phyloP scores from a whole-genome alignment of 2,329 filamentous ascomycete genomes.

The Pestalotiopsis sp. region DNA sequence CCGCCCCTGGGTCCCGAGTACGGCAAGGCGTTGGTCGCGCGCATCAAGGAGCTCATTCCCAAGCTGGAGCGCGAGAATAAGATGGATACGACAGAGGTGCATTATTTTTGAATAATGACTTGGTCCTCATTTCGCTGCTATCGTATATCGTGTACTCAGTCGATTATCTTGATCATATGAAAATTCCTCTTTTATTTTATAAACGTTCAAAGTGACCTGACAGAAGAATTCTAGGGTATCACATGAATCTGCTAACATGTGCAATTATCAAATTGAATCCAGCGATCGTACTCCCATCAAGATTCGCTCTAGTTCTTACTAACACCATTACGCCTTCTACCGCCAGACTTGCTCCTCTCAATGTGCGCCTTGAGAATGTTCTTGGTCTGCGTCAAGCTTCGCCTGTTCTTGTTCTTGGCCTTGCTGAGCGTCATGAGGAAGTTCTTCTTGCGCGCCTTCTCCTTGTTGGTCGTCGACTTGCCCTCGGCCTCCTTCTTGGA shows the following conservation, averaged over 20 bases:
- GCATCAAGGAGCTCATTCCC: constrained; percentile 20
- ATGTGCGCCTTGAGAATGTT: constrained; percentile 82
- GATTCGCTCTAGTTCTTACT: background rate
- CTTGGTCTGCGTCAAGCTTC: constrained; percentile 84
- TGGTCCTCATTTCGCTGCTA: no score
- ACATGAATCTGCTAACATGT: no score
- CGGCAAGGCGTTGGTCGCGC: constrained; percentile 23
- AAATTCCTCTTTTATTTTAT: no score
- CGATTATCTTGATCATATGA: no score
- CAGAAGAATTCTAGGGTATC: no score
- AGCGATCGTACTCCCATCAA: background rate
- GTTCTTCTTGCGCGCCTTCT: constrained; percentile 97
- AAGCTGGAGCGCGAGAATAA: constrained; percentile 17
- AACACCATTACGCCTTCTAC: constrained; percentile 72
- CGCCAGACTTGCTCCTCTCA: constrained; percentile 81
- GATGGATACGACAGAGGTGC: constrained; percentile 16
- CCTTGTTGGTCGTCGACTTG: constrained; percentile 96
- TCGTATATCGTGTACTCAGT: no score
- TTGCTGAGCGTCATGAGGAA: constrained; percentile 98
- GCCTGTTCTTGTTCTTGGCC: constrained; percentile 93
- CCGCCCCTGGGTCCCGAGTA: constrained; percentile 26
- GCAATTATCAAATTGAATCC: no score
- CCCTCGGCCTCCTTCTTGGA: constrained; percentile 86
- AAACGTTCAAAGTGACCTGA: no score
- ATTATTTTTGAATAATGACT: constrained; percentile 11